Evolutionary conservation across 2,329 filamentous ascomycete genomes (phyloP), one percentile per base, ranked within the genome.

Genomic region (Clathrospora elynae): DNA sequence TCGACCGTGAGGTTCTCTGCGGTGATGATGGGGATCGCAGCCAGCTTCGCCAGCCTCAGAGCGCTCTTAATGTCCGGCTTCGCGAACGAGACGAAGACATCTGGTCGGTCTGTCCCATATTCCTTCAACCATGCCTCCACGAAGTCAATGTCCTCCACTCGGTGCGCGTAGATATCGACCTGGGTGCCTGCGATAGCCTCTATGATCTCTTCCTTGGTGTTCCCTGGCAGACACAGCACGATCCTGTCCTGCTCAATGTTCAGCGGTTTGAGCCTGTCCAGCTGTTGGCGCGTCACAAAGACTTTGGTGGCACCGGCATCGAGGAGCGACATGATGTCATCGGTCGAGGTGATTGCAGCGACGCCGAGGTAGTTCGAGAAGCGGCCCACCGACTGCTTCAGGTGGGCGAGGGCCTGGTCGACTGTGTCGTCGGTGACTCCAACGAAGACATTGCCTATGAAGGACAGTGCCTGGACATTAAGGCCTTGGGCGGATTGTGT

Each of bases 281-380:
- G 75, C 66, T 90, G 86, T 42, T 84, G 78, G 33, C 84, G 80
- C 12, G 80, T 80, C 35, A 96, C 87, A 68, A 97, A 93, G 50
- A 93, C 86, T 67, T 86, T 93, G 37, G 84, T 82, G 5, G 90
- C 90, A 46, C 93, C 93, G 52, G 84, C 82, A 68, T 99, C 88
- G 42, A 99, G 82, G 23, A 97, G 78, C 32, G 87, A 81, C 39
- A 92, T 74, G 23, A 97, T 77, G 52, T 95, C 87, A 55, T 90
- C 86, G 41, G 77, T 75, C 8, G 84, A 83, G 20, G 80, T 70
- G 25, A 97, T 77, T 14, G 74, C 73, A 4, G 87, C 86, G 35
- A 85, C 90, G 60, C 96, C 89, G 55, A 96, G 81, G 67, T 87
- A 90, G 53, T 88, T 81, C 54, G 77, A 70, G 38, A 82, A 78